Base-by-base conservation (phyloP, 78 protist genomes). In the Dictyostelium capitatum region DNA sequence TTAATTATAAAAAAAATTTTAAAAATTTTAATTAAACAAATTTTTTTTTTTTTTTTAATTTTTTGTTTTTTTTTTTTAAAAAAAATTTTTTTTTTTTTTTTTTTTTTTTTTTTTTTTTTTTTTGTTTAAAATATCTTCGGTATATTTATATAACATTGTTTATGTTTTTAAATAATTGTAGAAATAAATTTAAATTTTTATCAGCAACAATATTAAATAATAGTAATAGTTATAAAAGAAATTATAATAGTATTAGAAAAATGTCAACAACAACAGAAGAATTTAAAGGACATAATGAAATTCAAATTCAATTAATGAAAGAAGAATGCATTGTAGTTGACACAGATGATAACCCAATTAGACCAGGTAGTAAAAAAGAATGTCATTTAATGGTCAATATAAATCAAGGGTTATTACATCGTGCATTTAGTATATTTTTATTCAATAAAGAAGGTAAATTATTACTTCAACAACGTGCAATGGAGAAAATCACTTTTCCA, bases 391-490 rank as follows among this genome's bases (percentile, higher is more conserved):
- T 92, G 94, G 83, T 53, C 17, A 95, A 87, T 57, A 95, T 92
- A 51, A 72, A 73, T 23, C 32, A 87, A 62, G 97, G 96, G 41
- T 20, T 83, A 10, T 84, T 98, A 30, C 99, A 98, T 82, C 89
- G 99, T 32, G 99, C 99, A 14, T 98, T 98, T 77, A 53, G 94
- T 47, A 80, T 98, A 51, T 95, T 98, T 48, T 80, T 98, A n/a
- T 96, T 98, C 96, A 93, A 95, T 25, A 17, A 14, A 6, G 80
- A 74, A 17, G 83, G 84, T 72, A 62, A 95, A 69, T 83, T 97
- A 14, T 70, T 98, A 12, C 83, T 98, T 11, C 99, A 98, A 57
- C 92, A 95, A 82, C 90, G 99, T 15, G 94, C 99, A 20, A 3
- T 53, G 4, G 92, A 89, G 41, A 98, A 98, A 89, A 95, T 96